These are phyloP conservation scores for Coemansia sp. DNA, from an alignment of 192 early-diverging fungal genomes.

Conservation along the genomic window DNA sequence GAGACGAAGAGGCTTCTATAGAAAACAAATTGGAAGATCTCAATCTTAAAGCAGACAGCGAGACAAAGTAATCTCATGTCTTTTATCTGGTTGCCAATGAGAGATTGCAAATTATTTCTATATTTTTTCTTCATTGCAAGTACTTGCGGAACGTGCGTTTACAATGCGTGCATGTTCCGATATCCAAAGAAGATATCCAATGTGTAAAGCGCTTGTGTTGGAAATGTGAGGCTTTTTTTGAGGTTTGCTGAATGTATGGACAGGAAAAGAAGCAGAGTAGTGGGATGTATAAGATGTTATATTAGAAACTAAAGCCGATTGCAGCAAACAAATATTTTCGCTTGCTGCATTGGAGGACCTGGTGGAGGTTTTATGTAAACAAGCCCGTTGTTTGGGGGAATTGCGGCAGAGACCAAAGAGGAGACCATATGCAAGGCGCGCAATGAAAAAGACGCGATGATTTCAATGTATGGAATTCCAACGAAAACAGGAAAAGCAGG, in stretches of 20 bases:
- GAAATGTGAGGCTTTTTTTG: background rate
- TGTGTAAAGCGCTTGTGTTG: no score
- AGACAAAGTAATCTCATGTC: conserved; percentile 10
- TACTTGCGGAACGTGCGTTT: background rate
- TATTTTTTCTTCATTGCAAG: background rate
- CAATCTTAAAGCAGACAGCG: conserved; percentile 14
- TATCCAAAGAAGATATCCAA: background rate
- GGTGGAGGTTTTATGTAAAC: no score
- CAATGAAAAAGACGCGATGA: background rate
- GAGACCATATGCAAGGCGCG: no score
- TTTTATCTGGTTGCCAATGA: background rate
- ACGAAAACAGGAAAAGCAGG: background rate
- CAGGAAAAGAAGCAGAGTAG: background rate
- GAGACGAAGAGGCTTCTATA: background rate
- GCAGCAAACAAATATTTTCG: background rate
- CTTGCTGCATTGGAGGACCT: no score
- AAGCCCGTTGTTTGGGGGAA: no score
- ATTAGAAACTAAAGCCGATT: no score
- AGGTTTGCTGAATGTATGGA: background rate
- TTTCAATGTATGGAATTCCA: background rate
- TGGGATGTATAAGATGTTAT: no score
- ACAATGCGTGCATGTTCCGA: background rate
- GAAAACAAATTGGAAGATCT: conserved; percentile 29
- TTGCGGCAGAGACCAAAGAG: no score
- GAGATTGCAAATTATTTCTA: background rate